phyloP scores from a whole-genome alignment of 2,329 filamentous ascomycete species.

The Emydomyces testavorans region DNA sequence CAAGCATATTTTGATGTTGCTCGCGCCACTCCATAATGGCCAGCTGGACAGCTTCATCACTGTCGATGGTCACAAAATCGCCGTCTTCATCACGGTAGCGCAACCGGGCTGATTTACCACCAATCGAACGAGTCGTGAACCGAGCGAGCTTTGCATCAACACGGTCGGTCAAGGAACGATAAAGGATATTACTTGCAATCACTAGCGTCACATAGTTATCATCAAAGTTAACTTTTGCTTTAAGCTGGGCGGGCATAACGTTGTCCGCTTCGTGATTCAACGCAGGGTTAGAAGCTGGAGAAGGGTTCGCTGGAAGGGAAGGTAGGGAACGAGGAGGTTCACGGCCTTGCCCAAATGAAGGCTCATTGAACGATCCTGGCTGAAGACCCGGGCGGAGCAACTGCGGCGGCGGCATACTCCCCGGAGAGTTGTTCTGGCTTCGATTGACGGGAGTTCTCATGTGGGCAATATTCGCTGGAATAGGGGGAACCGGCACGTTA shows the following conservation, averaged over 20 bases:
- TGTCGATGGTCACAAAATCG: constrained; percentile 85
- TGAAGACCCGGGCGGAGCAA: constrained; percentile 37
- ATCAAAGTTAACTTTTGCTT: constrained; percentile 89
- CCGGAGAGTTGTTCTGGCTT: constrained; percentile 72
- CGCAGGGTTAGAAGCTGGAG: constrained; percentile 20
- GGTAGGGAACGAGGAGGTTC: constrained; percentile 20
- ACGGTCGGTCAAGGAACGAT: constrained; percentile 82
- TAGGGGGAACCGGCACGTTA: constrained; percentile 61
- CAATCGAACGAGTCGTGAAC: constrained; percentile 74
- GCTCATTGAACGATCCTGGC: constrained; percentile 31
- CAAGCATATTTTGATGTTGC: constrained; percentile 50
- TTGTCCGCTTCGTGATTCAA: constrained; percentile 31
- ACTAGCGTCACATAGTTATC: constrained; percentile 92
- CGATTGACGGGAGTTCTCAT: constrained; percentile 55
- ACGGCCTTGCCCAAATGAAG: constrained; percentile 22
- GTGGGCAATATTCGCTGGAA: constrained; percentile 57
- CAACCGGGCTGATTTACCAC: constrained; percentile 68
- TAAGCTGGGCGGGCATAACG: constrained; percentile 62
- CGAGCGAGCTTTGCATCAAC: constrained; percentile 90
- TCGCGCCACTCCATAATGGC: constrained; percentile 93
- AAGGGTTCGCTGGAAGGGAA: constrained; percentile 18
- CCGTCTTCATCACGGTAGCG: constrained; percentile 87
- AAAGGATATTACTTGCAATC: constrained; percentile 88
- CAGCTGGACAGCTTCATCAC: constrained; percentile 90
- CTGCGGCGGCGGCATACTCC: constrained; percentile 48